Evolutionary conservation across 1,284 basidiomycete species (phyloP).

Genomic region (Ustilago sp.): DNA sequence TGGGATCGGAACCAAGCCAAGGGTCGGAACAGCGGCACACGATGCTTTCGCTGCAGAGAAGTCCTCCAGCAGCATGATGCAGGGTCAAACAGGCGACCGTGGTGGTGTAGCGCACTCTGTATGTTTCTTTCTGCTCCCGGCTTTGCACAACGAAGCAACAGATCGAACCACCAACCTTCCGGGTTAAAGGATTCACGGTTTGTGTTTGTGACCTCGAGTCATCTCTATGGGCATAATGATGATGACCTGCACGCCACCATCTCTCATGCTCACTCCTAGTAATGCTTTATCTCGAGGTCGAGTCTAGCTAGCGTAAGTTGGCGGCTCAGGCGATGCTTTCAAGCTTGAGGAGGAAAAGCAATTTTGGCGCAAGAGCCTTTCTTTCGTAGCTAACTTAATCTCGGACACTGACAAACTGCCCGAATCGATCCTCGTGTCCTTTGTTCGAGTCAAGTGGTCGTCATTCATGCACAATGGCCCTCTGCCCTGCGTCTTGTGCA

Average conservation of each 20-base stretch:
- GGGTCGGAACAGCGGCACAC: not conserved
- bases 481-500: not conserved
- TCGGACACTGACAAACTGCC: not conserved
- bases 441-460: not conserved
- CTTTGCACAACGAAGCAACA: not conserved
- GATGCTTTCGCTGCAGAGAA: not conserved
- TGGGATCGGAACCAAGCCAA: not conserved
- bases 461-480: constrained; percentile 14
- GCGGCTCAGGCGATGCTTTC: constrained; percentile 3
- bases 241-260: not conserved
- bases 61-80: not conserved
- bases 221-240: not conserved
- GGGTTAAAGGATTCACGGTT: not conserved
- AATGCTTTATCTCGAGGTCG: not conserved
- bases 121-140: not conserved
- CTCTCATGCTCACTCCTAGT: too few species aligned
- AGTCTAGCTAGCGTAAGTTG: not conserved
- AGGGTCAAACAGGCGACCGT: not conserved
- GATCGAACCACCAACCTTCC: constrained; percentile 3
- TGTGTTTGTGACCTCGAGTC: not conserved
- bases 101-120: not conserved
- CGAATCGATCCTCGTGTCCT: not conserved
- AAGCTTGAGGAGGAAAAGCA: not conserved
- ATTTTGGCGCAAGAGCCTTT: not conserved
- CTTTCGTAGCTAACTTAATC: constrained; percentile 7